A percentile compares a stretch with the other conserved stretches of the same genome.
Conservation (phyloP, 1,284 basidiomycete genomes). For the Kwoniella shivajii region DNA sequence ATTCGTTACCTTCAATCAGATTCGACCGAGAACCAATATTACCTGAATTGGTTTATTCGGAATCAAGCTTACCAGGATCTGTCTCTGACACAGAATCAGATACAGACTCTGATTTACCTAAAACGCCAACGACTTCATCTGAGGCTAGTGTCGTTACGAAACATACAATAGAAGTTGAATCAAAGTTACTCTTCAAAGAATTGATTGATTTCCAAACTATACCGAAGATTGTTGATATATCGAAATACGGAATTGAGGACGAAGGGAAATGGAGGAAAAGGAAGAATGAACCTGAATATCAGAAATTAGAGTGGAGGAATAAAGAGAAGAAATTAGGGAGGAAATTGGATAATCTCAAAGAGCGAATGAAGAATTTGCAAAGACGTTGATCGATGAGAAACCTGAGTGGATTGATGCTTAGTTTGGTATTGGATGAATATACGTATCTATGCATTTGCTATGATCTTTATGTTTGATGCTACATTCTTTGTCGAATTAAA, state of each 20-base stretch:
- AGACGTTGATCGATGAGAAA: too few relatives aligned
- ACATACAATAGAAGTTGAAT: conserved; percentile 72
- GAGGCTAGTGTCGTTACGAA: too few relatives aligned
- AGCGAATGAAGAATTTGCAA: conserved; percentile 24
- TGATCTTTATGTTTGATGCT: too few relatives aligned
- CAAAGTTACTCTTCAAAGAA: conserved; percentile 77
- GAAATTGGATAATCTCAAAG: conserved; percentile 65
- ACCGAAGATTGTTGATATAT: conserved; percentile 79
- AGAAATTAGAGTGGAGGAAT: conserved; percentile 72
- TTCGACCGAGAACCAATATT: not conserved
- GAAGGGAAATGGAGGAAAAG: conserved; percentile 67
- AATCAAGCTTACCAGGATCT: conserved; percentile 8
- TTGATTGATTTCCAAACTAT: conserved; percentile 77
- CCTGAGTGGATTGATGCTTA: too few relatives aligned
- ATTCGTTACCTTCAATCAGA: conserved; percentile 67
- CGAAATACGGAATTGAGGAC: conserved; percentile 56
- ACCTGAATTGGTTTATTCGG: not conserved
- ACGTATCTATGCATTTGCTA: too few relatives aligned
- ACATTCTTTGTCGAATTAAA: too few relatives aligned
- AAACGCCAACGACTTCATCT: conserved; percentile 17
- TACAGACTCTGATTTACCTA: conserved; percentile 13
- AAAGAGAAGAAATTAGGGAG: conserved; percentile 70
- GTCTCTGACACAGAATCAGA: conserved; percentile 9
- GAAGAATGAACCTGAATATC: conserved; percentile 74
- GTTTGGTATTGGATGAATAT: too few relatives aligned